Conservation (phyloP, 2,329 filamentous ascomycete genomes). For the Alternaria viburni region DNA sequence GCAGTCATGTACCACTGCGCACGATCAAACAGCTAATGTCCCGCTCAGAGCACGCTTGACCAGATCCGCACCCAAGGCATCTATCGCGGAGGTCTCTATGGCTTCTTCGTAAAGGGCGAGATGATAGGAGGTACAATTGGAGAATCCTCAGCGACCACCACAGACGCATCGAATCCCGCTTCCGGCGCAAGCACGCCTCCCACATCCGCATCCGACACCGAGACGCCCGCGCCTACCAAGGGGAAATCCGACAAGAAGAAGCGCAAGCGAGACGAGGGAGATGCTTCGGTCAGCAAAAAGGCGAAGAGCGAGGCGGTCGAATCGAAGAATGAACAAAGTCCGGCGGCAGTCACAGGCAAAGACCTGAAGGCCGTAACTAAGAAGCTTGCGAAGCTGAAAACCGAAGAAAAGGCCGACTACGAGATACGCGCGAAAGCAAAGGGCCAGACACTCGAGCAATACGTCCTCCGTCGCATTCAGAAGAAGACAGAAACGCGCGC, state of each 20-base stretch:
- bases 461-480: constrained; percentile 40
- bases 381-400: constrained; percentile 37
- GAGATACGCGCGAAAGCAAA: constrained; percentile 46
- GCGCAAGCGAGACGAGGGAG: constrained; percentile 32
- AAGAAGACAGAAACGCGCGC: constrained; percentile 38
- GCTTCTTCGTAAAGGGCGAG: constrained; percentile 84
- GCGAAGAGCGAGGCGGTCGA: constrained; percentile 6
- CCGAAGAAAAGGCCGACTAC: constrained; percentile 40
- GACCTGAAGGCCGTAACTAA: constrained; percentile 18
- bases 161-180: constrained; percentile 23
- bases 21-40: constrained; percentile 27
- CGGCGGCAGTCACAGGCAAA: constrained; percentile 1
- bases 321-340: background rate
- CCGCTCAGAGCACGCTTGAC: constrained; percentile 61
- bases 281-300: constrained; percentile 21
- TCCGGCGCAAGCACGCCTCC: constrained; percentile 35
- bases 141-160: constrained; percentile 26
- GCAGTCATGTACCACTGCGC: background rate
- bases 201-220: constrained; percentile 35
- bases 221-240: constrained; percentile 13
- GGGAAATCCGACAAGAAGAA: constrained; percentile 29
- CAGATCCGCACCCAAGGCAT: constrained; percentile 55
- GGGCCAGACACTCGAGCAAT: constrained; percentile 47
- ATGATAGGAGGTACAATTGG: constrained; percentile 73
- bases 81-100: constrained; percentile 70